phyloP scores from a whole-genome alignment of 805 yeast species.

The Schwanniomyces yamadae region DNA sequence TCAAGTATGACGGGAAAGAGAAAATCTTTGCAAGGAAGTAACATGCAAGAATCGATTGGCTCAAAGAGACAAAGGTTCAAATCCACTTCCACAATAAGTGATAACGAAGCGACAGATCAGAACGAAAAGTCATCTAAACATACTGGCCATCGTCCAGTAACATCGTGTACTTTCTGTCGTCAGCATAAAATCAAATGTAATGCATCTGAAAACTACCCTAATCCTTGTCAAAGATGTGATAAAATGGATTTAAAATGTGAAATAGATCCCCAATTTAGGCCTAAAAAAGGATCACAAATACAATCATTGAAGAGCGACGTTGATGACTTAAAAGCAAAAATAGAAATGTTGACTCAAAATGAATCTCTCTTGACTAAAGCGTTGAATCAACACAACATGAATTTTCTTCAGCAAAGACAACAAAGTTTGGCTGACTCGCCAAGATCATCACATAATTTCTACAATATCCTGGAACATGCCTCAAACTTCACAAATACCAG shows the following conservation, averaged over 20 bases:
- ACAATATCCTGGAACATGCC: neutral
- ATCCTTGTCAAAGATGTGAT: conserved; percentile 80
- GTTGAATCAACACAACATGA: conserved; percentile 43
- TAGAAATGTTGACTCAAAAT: conserved; percentile 61
- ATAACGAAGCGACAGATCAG: neutral
- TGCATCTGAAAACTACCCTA: conserved; percentile 80
- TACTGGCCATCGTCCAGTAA: conserved; percentile 74
- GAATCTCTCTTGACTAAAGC: conserved; percentile 69
- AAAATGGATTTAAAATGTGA: conserved; percentile 79
- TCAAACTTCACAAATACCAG: conserved; percentile 9
- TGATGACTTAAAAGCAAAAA: conserved; percentile 71
- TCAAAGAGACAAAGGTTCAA: conserved; percentile 5
- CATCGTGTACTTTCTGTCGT: conserved; percentile 91
- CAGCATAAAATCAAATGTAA: conserved; percentile 94
- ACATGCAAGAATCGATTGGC: neutral
- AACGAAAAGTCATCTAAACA: conserved; percentile 19
- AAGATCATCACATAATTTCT: conserved; percentile 5
- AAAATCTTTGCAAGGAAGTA: neutral
- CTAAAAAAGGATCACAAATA: conserved; percentile 88
- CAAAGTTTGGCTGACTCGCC: conserved; percentile 5
- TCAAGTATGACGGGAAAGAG: conserved; percentile 2
- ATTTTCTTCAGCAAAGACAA: conserved; percentile 24
- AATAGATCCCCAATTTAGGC: conserved; percentile 87
- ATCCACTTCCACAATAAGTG: conserved; percentile 4
- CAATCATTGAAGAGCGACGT: conserved; percentile 83